phyloP scores from a whole-genome alignment of 805 yeast genomes.

The Komagataella phaffii region DNA sequence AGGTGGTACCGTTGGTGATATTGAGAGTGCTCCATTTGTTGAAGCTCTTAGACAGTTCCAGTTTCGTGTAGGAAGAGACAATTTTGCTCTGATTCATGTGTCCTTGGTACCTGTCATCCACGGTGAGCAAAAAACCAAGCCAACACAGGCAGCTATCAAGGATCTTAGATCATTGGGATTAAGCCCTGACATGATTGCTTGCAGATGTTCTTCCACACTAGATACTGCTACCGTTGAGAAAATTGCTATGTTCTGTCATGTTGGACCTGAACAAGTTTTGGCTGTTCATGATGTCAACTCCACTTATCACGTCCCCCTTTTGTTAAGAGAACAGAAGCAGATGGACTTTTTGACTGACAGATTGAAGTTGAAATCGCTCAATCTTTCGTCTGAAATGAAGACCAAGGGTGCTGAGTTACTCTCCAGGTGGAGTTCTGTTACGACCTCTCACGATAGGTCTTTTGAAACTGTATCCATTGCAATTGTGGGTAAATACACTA shows the following conservation, averaged over 20 bases:
- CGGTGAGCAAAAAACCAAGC: slow-evolving; percentile 98
- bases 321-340: slow-evolving; percentile 79
- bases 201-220: slow-evolving; percentile 82
- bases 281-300: slow-evolving; percentile 96
- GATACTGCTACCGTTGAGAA: slow-evolving; percentile 82
- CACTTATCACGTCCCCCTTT: slow-evolving; percentile 92
- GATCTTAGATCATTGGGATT: slow-evolving; percentile 93
- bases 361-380: slow-evolving; percentile 40
- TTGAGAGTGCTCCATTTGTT: slow-evolving; percentile 96
- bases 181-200: slow-evolving; percentile 93
- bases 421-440: slow-evolving; percentile 67
- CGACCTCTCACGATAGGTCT: slow-evolving; percentile 70
- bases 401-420: slow-evolving; percentile 60
- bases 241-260: slow-evolving; percentile 98
- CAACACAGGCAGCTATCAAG: slow-evolving; percentile 97
- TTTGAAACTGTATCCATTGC: slow-evolving; percentile 87
- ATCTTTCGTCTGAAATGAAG: slow-evolving; percentile 33
- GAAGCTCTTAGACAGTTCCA: slow-evolving; percentile 99
- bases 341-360: slow-evolving; percentile 59
- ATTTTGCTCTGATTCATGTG: slow-evolving; percentile 92
- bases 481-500: slow-evolving; percentile 92
- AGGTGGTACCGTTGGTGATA: slow-evolving; percentile 99
- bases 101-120: slow-evolving; percentile 95
- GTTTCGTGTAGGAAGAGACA: slow-evolving; percentile 88
- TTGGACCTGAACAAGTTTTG: slow-evolving; percentile 94